Evolutionary conservation across 306 rosid genomes (phyloP).

Genomic region (Inga laurina): DNA sequence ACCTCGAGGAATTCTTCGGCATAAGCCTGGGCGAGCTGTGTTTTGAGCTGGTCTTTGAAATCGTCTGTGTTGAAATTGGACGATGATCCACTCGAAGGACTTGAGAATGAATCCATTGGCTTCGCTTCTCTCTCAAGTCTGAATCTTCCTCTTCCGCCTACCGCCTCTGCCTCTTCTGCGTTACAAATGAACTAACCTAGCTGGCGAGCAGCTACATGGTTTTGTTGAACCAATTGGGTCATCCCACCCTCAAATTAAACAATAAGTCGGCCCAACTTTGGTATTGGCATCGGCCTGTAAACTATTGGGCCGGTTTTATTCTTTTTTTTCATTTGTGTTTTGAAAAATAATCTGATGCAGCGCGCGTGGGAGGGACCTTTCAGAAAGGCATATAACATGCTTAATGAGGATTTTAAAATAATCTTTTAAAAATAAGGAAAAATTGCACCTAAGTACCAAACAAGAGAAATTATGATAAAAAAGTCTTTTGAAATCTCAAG

Average conservation of each 20-base stretch:
- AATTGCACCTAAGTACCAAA: too few species aligned
- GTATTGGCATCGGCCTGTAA: not conserved
- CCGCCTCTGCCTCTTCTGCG: not conserved
- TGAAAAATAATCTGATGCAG: too few species aligned
- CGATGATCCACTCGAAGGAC: slow-evolving; percentile 52
- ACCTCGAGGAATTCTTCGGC: slow-evolving; percentile 98
- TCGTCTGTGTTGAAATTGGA: slow-evolving; percentile 57
- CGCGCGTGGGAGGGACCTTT: too few species aligned
- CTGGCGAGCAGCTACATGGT: not conserved
- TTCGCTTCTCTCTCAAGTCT: not conserved
- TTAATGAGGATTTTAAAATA: too few species aligned
- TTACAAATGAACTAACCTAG: not conserved
- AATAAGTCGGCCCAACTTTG: not conserved
- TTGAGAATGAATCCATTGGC: slow-evolving; percentile 85
- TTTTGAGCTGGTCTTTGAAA: slow-evolving; percentile 78
- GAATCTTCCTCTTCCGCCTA: not conserved
- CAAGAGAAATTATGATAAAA: too few species aligned
- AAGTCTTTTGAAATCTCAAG: too few species aligned
- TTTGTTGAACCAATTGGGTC: not conserved
- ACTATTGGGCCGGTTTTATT: not conserved
- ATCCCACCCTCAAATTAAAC: not conserved
- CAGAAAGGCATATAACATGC: too few species aligned
- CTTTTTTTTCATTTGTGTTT: too few species aligned
- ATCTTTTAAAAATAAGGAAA: too few species aligned
- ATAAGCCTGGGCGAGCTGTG: slow-evolving; percentile 86